Percentiles rank a stretch among this genome's conserved stretches.
These are phyloP conservation scores for Coniophora puteana DNA, from an alignment of 1,284 basidiomycete species.

Conservation along the genomic window DNA sequence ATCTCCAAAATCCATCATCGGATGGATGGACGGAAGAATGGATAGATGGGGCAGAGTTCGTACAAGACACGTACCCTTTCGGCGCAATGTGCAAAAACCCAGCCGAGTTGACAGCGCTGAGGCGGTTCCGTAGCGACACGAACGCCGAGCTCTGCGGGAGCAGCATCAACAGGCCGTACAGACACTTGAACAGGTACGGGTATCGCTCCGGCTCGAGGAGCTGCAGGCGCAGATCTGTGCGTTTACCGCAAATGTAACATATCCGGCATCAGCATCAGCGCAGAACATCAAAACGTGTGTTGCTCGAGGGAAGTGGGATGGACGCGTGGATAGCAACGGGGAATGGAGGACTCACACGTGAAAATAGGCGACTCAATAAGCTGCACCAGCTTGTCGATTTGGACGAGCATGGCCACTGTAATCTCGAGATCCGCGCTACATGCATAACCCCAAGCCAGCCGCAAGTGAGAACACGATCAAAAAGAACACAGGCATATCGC, in stretches of 20 bases:
- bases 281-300: too few species aligned
- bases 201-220: conserved; percentile 96
- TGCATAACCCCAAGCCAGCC: conserved; percentile 7
- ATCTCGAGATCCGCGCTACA: conserved; percentile 96
- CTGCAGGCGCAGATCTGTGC: conserved; percentile 88
- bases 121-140: conserved; percentile 88
- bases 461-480: not conserved
- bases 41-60: not conserved
- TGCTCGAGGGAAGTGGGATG: too few species aligned
- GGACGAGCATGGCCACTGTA: conserved; percentile 91
- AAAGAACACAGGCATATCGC: not conserved
- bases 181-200: conserved; percentile 95
- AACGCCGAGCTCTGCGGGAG: conserved; percentile 97
- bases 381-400: conserved; percentile 98
- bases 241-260: conserved; percentile 3
- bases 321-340: conserved; percentile 2
- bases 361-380: conserved; percentile 98
- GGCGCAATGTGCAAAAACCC: conserved; percentile 90
- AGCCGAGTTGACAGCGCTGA: conserved; percentile 93
- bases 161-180: conserved; percentile 97
- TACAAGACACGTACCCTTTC: conserved; percentile 55
- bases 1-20: too few species aligned
- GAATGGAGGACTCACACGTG: conserved; percentile 77
- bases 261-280: conserved; percentile 2
- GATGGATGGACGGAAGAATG: not conserved